These are phyloP conservation scores for Geotrichum carabidarum DNA, from an alignment of 1,139 yeast genomes.

Conservation along the genomic window DNA sequence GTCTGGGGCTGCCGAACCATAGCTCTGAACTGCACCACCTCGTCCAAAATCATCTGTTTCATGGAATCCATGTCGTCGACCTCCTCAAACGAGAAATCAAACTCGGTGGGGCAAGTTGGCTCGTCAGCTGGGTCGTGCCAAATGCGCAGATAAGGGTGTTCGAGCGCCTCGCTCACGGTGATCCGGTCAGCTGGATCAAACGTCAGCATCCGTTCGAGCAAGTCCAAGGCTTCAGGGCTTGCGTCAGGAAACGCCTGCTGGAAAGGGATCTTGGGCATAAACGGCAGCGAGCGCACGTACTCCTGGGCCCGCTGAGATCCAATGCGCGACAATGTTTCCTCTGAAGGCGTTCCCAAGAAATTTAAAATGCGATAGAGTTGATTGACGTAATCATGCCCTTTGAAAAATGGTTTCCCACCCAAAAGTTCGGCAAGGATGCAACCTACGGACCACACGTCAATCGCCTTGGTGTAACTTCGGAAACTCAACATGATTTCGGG, in stretches of 20 bases:
- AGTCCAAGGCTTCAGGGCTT: constrained; percentile 79
- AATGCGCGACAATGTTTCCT: constrained; percentile 72
- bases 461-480: constrained; percentile 90
- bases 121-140: constrained; percentile 98
- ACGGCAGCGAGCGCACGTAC: constrained; percentile 81
- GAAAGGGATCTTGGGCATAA: constrained; percentile 78
- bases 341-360: constrained; percentile 86
- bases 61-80: constrained; percentile 75
- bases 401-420: constrained; percentile 87
- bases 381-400: constrained; percentile 94
- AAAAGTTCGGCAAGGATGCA: constrained; percentile 90
- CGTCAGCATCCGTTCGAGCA: constrained; percentile 75
- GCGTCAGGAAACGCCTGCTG: constrained; percentile 71
- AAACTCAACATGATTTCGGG: constrained; percentile 95
- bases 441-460: constrained; percentile 96
- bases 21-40: constrained; percentile 72
- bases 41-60: constrained; percentile 73
- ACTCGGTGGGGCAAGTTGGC: constrained; percentile 74
- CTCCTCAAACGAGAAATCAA: constrained; percentile 86
- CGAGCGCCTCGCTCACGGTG: constrained; percentile 80
- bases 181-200: constrained; percentile 85
- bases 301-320: constrained; percentile 90
- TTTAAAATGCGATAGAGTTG: constrained; percentile 84
- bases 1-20: constrained; percentile 67
- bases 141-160: constrained; percentile 80